Conservation (phyloP, 2,329 filamentous ascomycete species). For the Sordariomycetes sp. region DNA sequence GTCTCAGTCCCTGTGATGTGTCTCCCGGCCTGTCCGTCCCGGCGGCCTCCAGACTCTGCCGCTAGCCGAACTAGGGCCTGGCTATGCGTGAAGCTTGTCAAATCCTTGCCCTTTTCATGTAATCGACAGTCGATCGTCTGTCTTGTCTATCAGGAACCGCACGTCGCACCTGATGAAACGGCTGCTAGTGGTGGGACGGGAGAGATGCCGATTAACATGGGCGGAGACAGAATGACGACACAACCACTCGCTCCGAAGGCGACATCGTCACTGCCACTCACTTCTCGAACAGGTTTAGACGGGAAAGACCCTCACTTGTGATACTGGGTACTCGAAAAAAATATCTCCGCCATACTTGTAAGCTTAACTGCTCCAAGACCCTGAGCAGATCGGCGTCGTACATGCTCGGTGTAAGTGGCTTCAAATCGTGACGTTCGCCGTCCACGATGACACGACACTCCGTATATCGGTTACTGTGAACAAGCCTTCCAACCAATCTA, state of each 20-base stretch:
- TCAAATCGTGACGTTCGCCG: not conserved
- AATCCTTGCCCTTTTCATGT: not conserved
- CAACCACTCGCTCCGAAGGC: too few species aligned
- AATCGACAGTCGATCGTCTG: not conserved
- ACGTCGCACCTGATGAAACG: too few species aligned
- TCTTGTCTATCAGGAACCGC: too few species aligned
- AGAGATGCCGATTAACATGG: too few species aligned
- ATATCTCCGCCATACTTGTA: not conserved
- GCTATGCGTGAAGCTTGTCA: not conserved
- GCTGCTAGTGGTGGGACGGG: too few species aligned
- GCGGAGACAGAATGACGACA: too few species aligned
- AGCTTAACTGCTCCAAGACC: not conserved
- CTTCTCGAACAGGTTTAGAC: too few species aligned
- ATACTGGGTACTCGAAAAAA: too few species aligned
- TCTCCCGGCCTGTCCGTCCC: not conserved
- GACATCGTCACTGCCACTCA: too few species aligned
- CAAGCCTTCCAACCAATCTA: not conserved
- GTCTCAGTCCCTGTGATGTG: not conserved
- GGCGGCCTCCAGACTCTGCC: not conserved
- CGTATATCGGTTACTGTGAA: not conserved
- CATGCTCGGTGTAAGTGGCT: not conserved
- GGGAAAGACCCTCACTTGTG: too few species aligned
- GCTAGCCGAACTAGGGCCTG: too few species aligned
- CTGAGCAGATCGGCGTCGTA: not conserved
- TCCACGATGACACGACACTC: not conserved